Percentiles rank a stretch among this genome's conserved stretches.
Conservation (phyloP, 202 grass and related monocot genomes). For the Setaria viridis region DNA sequence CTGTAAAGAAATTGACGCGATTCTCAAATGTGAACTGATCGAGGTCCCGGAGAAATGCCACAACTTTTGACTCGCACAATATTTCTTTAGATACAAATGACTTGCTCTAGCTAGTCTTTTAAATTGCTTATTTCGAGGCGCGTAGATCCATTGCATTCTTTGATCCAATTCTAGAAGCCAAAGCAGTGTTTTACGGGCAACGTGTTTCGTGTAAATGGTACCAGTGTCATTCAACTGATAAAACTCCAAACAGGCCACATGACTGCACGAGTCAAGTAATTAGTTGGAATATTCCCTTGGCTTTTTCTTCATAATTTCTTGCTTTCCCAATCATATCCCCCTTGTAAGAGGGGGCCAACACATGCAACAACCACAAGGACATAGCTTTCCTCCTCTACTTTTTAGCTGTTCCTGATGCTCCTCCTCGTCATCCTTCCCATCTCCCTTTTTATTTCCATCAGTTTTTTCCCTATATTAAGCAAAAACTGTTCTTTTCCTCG, state of each 20-base stretch:
- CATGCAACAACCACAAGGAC: constrained; percentile 11
- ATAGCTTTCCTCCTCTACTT: constrained; percentile 22
- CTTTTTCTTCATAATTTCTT: constrained; percentile 36
- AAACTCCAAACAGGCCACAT: constrained; percentile 37
- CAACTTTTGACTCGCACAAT: background rate
- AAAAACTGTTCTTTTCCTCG: background rate
- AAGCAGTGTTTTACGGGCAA: constrained; percentile 1
- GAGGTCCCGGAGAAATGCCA: background rate
- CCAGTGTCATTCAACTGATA: background rate
- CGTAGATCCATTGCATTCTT: background rate
- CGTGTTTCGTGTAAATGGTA: constrained; percentile 12
- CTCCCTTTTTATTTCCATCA: background rate
- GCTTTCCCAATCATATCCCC: constrained; percentile 18
- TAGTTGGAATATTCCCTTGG: constrained; percentile 36
- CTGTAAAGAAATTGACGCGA: background rate
- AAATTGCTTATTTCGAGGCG: background rate
- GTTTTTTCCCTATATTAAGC: background rate
- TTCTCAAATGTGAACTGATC: background rate
- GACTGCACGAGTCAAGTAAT: constrained; percentile 40
- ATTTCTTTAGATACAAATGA: background rate
- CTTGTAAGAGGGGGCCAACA: constrained; percentile 38
- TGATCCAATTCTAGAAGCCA: background rate
- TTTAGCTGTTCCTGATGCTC: constrained; percentile 27
- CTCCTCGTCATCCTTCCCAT: background rate
- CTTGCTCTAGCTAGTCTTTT: background rate